A percentile compares a stretch with the other conserved stretches of the same genome.
Evolutionary conservation across 305 asterid species (phyloP).

Genomic region (Andrographis paniculata): DNA sequence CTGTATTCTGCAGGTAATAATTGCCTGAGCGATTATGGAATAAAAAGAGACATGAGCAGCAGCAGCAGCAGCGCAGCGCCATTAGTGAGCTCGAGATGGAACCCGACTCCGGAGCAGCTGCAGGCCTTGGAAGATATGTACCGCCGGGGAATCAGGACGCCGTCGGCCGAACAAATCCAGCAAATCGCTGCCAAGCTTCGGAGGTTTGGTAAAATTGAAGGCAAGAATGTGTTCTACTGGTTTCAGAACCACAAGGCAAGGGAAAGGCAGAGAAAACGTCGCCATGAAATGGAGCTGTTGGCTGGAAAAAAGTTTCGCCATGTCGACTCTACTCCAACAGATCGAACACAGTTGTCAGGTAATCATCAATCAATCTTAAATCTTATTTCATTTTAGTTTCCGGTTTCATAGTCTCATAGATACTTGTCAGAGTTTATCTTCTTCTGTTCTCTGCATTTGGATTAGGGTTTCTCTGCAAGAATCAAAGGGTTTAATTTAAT

Average conservation of each 20-base stretch:
- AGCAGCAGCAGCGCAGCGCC: too few species aligned
- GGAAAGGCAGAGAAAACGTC: conserved; percentile 65
- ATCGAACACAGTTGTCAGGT: conserved; percentile 5
- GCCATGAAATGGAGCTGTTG: conserved; percentile 24
- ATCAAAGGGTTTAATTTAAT: too few species aligned
- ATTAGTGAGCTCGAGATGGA: conserved; percentile 59
- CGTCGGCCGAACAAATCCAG: conserved; percentile 72
- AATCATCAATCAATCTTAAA: too few species aligned
- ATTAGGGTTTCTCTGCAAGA: neutral
- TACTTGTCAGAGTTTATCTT: neutral
- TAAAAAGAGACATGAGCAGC: conserved; percentile 18
- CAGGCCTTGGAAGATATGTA: conserved; percentile 77
- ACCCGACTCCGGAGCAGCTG: conserved; percentile 79
- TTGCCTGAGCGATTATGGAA: conserved; percentile 10
- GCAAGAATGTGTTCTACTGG: conserved; percentile 89
- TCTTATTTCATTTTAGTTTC: too few species aligned
- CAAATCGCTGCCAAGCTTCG: conserved; percentile 56
- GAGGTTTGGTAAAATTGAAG: conserved; percentile 69
- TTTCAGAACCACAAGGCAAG: conserved; percentile 83
- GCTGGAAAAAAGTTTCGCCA: conserved; percentile 15
- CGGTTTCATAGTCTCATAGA: neutral
- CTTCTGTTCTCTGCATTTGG: neutral
- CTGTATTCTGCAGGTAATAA: neutral
- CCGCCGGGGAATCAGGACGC: conserved; percentile 54
- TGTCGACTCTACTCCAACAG: neutral